Evolutionary conservation across 306 rosid species (phyloP), one percentile per base, ranked within the genome.

Genomic region (Geum urbanum): DNA sequence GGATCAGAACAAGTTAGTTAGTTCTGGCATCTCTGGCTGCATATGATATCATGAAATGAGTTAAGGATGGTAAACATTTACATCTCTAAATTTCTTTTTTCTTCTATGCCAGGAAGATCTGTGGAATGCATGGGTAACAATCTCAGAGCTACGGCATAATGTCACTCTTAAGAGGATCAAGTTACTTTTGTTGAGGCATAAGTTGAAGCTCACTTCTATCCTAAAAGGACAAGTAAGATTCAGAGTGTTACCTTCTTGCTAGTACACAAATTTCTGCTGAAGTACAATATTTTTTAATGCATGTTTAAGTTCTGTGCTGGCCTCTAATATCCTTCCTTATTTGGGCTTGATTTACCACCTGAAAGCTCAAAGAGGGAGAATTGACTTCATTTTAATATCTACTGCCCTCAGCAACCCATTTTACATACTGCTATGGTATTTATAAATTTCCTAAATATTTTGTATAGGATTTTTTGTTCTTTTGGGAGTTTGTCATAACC

Each of bases 51-150:
- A 58, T 32, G 47, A 63, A 69, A 57, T 35, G 48, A 44, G 64
- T 40, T 63, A 32, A 15, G 53, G 66, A 46, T 79, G 69, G 43
- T 24, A 53, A 66, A 54, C 76, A 51, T 51, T 27, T 74, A 37
- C 65, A 52, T 62, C 58, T 44, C 80, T 76, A 74, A 45, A 63
- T 76, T 85, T 84, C 69, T 24, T 74, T 49, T 80, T 70, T 41
- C 20, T 59, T 66, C 9, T 51, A 72, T 73, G 58, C 73, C 96
- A 95, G 99, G 88, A 79, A 79, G 85, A 87, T 81, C 76, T 95
- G 61, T 95, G 99, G 99, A 91, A 95, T 84, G 97, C 96, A 61
- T 95, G 97, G 99, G 97, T 91, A 70, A 83, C 95, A 61, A 95
- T 84, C 67, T 95, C 99, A 62, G 99, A 95, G 77, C 89, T 95